Conservation (phyloP, 2,329 filamentous ascomycete genomes). For the Ilyonectria robusta region DNA sequence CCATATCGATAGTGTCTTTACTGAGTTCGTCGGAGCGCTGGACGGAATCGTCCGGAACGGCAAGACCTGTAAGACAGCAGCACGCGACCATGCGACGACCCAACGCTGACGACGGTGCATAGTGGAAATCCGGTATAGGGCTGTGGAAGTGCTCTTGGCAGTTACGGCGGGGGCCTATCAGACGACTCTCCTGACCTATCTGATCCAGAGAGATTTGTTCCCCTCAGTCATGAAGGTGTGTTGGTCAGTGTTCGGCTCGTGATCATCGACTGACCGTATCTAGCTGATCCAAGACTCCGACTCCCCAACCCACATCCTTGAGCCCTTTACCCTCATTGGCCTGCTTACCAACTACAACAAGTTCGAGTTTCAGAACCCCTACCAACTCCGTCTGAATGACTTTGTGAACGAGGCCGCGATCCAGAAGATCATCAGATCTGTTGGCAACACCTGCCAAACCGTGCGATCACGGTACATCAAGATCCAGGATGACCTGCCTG, state of each 20-base stretch:
- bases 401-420: conserved; percentile 95
- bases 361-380: conserved; percentile 98
- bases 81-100: background rate
- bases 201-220: conserved; percentile 94
- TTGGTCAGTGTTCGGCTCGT: background rate
- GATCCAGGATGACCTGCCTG: conserved; percentile 90
- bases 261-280: conserved; percentile 16
- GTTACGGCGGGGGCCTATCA: conserved; percentile 95
- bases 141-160: conserved; percentile 84
- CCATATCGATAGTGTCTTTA: conserved; percentile 87
- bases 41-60: conserved; percentile 88
- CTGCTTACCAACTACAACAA: conserved; percentile 98
- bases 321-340: conserved; percentile 87
- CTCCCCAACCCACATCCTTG: conserved; percentile 72
- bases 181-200: conserved; percentile 93
- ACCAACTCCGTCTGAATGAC: conserved; percentile 90
- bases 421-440: conserved; percentile 81
- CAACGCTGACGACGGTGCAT: conserved; percentile 45
- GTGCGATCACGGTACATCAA: conserved; percentile 84
- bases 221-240: conserved; percentile 92
- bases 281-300: conserved; percentile 88
- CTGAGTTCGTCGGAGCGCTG: conserved; percentile 87
- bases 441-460: conserved; percentile 79
- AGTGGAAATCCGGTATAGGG: conserved; percentile 84
- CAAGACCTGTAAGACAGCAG: conserved; percentile 69